Percentiles rank a stretch among this genome's conserved stretches.
These are phyloP conservation scores for Kitagawia praeruptora DNA, from an alignment of 129 eudicot genomes.

Conservation along the genomic window DNA sequence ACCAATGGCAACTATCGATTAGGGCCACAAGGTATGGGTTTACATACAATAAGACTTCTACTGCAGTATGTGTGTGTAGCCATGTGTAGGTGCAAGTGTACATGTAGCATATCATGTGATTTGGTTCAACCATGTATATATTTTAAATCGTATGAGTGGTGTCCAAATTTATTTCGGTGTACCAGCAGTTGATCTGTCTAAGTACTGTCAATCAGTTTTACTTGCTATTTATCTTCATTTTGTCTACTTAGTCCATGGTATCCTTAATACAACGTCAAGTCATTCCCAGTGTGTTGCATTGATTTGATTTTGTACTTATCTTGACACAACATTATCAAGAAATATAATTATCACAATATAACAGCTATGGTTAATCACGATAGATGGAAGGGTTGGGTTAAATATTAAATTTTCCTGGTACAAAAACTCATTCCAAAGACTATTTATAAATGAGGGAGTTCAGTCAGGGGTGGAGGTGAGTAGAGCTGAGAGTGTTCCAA, in stretches of 20 bases:
- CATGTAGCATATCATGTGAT: neutral
- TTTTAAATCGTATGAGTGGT: neutral
- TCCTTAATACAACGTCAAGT: neutral
- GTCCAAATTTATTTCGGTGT: neutral
- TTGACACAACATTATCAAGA: neutral
- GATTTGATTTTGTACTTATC: neutral
- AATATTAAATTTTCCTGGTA: neutral
- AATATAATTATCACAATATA: neutral
- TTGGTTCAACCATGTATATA: neutral
- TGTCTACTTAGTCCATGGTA: neutral
- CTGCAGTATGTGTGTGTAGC: neutral
- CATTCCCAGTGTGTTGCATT: neutral
- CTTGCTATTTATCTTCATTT: neutral
- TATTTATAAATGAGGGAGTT: neutral
- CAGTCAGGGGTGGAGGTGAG: neutral
- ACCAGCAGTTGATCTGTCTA: neutral
- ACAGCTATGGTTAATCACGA: neutral
- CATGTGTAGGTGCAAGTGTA: neutral
- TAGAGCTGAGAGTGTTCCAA: neutral
- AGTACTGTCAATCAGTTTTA: neutral
- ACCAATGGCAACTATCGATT: neutral
- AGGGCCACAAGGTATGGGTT: neutral
- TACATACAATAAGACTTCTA: neutral
- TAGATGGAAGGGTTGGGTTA: neutral
- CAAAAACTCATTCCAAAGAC: neutral